Percentiles rank a stretch among this genome's conserved stretches.
Conservation (phyloP, 768 basidiomycete species). For the Psilocybe subaeruginosa region DNA sequence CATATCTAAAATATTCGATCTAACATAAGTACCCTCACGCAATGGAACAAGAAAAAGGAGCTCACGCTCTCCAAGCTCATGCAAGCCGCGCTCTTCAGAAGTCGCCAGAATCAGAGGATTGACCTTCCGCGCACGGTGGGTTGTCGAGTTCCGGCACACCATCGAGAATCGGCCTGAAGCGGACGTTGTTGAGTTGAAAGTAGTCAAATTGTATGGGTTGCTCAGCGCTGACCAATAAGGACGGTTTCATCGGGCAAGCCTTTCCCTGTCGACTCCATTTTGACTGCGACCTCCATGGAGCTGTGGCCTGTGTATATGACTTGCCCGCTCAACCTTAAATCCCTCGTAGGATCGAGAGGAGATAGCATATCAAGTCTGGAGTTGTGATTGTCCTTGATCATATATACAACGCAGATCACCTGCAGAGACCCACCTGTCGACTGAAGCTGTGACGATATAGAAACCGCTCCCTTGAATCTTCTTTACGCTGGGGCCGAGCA, state of each 20-base stretch:
- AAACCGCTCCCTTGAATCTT: conserved; percentile 66
- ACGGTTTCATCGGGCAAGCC: conserved; percentile 59
- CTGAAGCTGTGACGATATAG: conserved; percentile 84
- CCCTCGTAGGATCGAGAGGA: conserved; percentile 58
- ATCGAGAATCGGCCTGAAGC: conserved; percentile 84
- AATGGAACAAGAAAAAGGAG: neutral
- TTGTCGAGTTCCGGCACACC: conserved; percentile 78
- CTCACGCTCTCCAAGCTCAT: conserved; percentile 70
- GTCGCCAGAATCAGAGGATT: conserved; percentile 63
- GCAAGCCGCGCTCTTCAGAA: conserved; percentile 64
- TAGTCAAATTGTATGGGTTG: too few relatives aligned
- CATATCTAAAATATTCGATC: conserved; percentile 44
- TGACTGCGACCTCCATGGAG: conserved; percentile 86
- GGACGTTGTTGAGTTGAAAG: too few relatives aligned
- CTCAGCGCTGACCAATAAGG: conserved; percentile 52
- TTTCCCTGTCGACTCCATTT: conserved; percentile 70
- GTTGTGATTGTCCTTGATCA: neutral
- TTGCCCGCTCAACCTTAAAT: conserved; percentile 77
- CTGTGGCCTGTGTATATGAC: conserved; percentile 78
- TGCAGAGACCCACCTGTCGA: conserved; percentile 57
- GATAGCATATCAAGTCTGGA: conserved; percentile 69
- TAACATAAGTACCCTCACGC: too few relatives aligned
- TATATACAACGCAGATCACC: neutral
- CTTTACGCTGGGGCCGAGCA: conserved; percentile 67
- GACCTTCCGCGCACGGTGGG: conserved; percentile 64